These are phyloP conservation scores for Aspergillus ibericus DNA, from an alignment of 2,329 filamentous ascomycete species.

Conservation along the genomic window DNA sequence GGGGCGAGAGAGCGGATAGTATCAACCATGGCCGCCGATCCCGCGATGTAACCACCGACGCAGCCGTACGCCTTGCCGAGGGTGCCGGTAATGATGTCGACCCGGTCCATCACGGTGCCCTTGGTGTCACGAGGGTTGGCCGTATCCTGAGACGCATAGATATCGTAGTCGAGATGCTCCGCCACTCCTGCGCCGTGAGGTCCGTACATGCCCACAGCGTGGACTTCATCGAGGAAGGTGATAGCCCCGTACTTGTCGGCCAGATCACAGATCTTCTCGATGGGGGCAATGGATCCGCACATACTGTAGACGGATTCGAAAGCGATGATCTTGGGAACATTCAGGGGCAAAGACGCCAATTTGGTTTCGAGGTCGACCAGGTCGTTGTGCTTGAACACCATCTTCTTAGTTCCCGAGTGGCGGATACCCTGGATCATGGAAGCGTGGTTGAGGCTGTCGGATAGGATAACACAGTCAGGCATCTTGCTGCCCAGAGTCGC, in stretches of 20 bases:
- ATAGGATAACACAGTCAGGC: constrained; percentile 95
- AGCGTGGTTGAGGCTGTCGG: constrained; percentile 94
- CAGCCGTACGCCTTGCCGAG: constrained; percentile 97
- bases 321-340: constrained; percentile 94
- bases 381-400: constrained; percentile 99
- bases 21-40: constrained; percentile 81
- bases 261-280: constrained; percentile 91
- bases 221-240: constrained; percentile 97
- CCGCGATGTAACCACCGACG: constrained; percentile 96
- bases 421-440: constrained; percentile 99
- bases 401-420: constrained; percentile 93
- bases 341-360: constrained; percentile 78
- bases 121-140: constrained; percentile 43
- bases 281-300: constrained; percentile 96
- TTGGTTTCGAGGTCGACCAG: constrained; percentile 90
- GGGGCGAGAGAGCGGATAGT: constrained; percentile 91
- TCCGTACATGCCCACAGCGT: constrained; percentile 99
- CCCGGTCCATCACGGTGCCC: constrained; percentile 89
- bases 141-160: constrained; percentile 72
- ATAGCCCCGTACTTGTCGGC: constrained; percentile 97
- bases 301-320: constrained; percentile 99
- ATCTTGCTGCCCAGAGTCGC: constrained; percentile 96
- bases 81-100: constrained; percentile 97
- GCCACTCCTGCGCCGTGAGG: constrained; percentile 93
- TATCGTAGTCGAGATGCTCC: constrained; percentile 93